Evolutionary conservation across 306 rosid genomes (phyloP), one percentile per base, ranked within the genome.

Genomic region (Fragaria iinumae): DNA sequence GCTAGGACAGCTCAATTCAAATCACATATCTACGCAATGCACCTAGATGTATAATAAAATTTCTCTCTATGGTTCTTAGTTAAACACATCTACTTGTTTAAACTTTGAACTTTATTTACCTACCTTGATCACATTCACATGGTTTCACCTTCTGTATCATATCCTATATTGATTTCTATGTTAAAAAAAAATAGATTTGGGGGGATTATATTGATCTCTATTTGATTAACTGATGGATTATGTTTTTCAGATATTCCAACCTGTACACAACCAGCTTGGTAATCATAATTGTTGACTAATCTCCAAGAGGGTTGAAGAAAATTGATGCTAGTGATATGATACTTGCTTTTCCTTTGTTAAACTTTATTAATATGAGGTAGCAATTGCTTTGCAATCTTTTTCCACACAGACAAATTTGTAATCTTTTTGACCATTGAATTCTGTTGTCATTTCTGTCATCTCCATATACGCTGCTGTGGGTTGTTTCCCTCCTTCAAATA

Each of bases 201-300:
- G 32, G 32, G 32, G 32, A 29, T 29, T 29, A 29, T 29, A 8
- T 44, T 2, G 13, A 10, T 56, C 59, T 59, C 56, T 14, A 39
- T 59, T 57, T 23, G 64, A 57, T 77, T 72, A 25, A 57, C 23
- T 59, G 70, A 48, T 48, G 18, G 8, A 45, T 57, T 71, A 71
- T 80, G 45, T 80, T 79, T 79, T 75, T 77, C 78, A 74, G 48
- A 62, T 29, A 45, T 64, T 80, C 84, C 77, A 86, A 77, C 82
- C 90, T 91, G 97, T 88, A 83, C 34, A 71, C 92, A 78, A 79
- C 84, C 74, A 83, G 75, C 27, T 75, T 47, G 73, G 89, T 84
- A 87, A 88, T 90, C 88, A 92, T 90, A 73, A 69, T 78, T 88
- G 95, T 90, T 92, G 95, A 92, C 95, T 85, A 86, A 82, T 76